These are phyloP conservation scores for Brassica hybrid DNA, from an alignment of 441 rosid genomes.

Conservation along the genomic window DNA sequence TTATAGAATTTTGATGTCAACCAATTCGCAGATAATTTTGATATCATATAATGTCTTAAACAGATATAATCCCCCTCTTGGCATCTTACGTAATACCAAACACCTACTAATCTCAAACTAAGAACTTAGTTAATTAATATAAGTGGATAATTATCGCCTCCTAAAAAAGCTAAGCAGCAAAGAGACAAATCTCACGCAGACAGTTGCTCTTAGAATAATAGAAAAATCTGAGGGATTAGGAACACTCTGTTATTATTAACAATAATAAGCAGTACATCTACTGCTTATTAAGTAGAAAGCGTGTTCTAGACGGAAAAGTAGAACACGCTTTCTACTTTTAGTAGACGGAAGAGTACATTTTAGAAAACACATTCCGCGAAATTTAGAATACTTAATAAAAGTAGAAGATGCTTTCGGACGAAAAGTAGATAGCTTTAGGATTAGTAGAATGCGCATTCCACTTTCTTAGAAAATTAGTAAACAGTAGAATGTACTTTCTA, in stretches of 20 bases:
- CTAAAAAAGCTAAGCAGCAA: constrained; percentile 33
- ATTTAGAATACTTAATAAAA: too few relatives aligned
- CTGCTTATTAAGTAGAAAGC: too few relatives aligned
- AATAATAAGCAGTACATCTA: too few relatives aligned
- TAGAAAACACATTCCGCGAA: too few relatives aligned
- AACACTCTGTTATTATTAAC: constrained; percentile 38
- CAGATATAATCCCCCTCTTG: constrained; percentile 12
- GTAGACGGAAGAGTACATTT: too few relatives aligned
- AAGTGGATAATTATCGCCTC: constrained; percentile 34
- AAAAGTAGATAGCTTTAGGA: too few relatives aligned
- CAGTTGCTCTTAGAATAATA: constrained; percentile 37
- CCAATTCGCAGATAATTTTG: constrained; percentile 7
- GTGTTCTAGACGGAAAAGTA: too few relatives aligned
- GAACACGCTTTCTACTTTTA: too few relatives aligned
- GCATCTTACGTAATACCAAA: constrained; percentile 42
- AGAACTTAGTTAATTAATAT: constrained; percentile 15
- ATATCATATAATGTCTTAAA: constrained; percentile 4
- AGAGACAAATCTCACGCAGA: constrained; percentile 35
- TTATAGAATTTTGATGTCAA: constrained; percentile 25
- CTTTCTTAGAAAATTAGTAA: too few relatives aligned
- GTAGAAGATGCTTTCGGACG: too few relatives aligned
- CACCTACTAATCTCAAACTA: constrained; percentile 41
- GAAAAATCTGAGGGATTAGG: constrained; percentile 34
- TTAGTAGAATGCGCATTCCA: too few relatives aligned
- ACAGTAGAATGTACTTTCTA: too few relatives aligned